A percentile compares a stretch with the other conserved stretches of the same genome.
Conservation (phyloP, 495 filamentous ascomycete genomes). For the Penicillium fimorum region DNA sequence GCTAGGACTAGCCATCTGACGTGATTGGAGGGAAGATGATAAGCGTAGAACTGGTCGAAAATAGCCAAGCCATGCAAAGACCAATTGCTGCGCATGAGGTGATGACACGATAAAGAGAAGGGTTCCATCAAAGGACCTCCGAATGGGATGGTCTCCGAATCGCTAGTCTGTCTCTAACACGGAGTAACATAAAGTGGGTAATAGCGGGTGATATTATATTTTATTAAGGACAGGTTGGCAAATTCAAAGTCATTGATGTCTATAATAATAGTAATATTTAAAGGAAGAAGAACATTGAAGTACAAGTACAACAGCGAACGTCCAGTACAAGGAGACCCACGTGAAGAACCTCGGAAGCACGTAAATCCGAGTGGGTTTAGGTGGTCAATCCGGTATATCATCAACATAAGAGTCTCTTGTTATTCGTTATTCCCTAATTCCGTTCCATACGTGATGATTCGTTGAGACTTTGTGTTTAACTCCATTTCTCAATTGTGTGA, state of each 20-base stretch:
- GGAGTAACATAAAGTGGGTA: background rate
- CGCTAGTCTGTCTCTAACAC: background rate
- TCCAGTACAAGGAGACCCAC: constrained; percentile 6
- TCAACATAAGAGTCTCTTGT: constrained; percentile 24
- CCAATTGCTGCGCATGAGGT: background rate
- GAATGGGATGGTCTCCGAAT: background rate
- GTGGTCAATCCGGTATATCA: constrained; percentile 40
- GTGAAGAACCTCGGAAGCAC: constrained; percentile 32
- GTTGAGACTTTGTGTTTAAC: constrained; percentile 7
- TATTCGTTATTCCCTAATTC: constrained; percentile 6
- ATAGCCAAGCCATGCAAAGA: background rate
- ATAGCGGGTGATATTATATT: background rate
- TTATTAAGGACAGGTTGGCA: background rate
- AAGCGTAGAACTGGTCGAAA: constrained; percentile 14
- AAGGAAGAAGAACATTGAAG: background rate
- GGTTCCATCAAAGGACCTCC: background rate
- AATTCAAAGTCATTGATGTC: background rate
- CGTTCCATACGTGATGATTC: constrained; percentile 17
- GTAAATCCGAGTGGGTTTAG: constrained; percentile 37
- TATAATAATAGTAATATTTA: background rate
- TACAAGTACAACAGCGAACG: background rate
- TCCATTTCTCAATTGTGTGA: constrained; percentile 4
- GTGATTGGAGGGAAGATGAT: constrained; percentile 17
- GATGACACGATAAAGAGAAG: background rate
- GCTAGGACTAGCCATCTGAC: constrained; percentile 1